Base-by-base conservation (phyloP, 192 early-diverging fungal genomes). In the Entomortierella beljakovae region DNA sequence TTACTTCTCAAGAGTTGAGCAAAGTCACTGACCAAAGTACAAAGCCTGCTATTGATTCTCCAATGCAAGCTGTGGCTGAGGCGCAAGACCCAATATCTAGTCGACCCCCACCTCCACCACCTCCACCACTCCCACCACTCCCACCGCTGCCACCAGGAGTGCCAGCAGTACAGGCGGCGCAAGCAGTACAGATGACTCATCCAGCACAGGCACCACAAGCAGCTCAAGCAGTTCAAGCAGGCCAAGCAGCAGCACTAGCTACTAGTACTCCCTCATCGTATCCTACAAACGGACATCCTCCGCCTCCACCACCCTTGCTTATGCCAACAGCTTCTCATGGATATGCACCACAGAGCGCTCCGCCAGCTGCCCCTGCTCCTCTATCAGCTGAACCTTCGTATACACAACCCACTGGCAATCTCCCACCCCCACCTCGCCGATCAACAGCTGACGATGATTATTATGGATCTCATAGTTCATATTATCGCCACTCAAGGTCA, bases 391-490 rank as follows among this genome's bases (percentile, higher is more conserved):
- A 69, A 28, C 34, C 60, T 16, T 15, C 52, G 1, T 69, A 64
- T 54, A 16, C 64, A 31, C 61, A 34, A 26, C 49, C 66, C 37
- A 42, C 50, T 15, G 38, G 61, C 42, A 68, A 68, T 9, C 49
- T 40, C 3, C 66, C 66, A 15, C 74, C 74, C 4, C 66, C 74
- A 28, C 66, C 67, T 50, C 61, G 61, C 6, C 34, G 74, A 64
- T 59, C 60, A 8, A 69, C 54, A 8, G 43, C 31, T 18, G 56
- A 70, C 18, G 58, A 71, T 32, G 61, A 76, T 31, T 64, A 82
- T 34, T 61, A 76, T 34, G 81, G 83, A 0, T 70, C 81, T 38
- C 81, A 81, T 13, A 72, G 73, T 9, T 60, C 67, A 9, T 68
- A 81, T 16, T 65, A 61, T 32, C 76, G 82, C 8, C 71, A 80